phyloP scores from a whole-genome alignment of 1,284 basidiomycete genomes.

The Marasmius tenuissimus region DNA sequence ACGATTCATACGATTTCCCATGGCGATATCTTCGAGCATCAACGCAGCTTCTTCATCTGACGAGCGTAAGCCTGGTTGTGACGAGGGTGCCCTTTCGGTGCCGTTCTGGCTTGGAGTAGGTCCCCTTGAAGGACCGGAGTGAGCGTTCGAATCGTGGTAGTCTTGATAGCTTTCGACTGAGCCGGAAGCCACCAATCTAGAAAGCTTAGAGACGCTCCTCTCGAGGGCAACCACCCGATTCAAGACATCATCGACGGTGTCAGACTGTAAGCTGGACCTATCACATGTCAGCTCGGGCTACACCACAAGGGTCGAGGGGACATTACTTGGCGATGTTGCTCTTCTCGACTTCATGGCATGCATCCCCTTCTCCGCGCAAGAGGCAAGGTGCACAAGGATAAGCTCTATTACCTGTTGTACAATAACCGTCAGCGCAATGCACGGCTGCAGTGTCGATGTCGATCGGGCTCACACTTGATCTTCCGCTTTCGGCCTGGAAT shows the following conservation, averaged over 20 bases:
- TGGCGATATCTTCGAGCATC: conserved; percentile 27
- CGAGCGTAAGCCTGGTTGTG: neutral
- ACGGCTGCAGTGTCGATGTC: neutral
- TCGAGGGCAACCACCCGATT: neutral
- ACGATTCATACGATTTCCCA: conserved; percentile 23
- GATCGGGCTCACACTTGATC: conserved; percentile 15
- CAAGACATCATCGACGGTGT: conserved; percentile 3
- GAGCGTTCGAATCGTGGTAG: neutral
- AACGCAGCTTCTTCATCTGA: conserved; percentile 25
- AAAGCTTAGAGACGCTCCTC: conserved; percentile 3
- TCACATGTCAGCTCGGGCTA: neutral
- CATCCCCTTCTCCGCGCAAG: conserved; percentile 16
- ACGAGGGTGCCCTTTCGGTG: neutral
- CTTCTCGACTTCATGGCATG: conserved; percentile 17
- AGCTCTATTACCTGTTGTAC: conserved; percentile 13
- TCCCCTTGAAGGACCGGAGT: neutral
- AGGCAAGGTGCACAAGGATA: conserved; percentile 19
- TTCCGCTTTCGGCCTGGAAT: conserved; percentile 17
- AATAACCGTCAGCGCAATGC: neutral
- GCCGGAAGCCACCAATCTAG: neutral
- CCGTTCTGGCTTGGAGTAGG: neutral
- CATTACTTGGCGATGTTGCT: conserved; percentile 8
- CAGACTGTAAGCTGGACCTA: conserved; percentile 1
- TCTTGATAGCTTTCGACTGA: neutral
- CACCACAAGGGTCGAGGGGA: neutral